Evolutionary conservation across 345 rosid genomes (phyloP).

Genomic region (Reutealis trisperma): DNA sequence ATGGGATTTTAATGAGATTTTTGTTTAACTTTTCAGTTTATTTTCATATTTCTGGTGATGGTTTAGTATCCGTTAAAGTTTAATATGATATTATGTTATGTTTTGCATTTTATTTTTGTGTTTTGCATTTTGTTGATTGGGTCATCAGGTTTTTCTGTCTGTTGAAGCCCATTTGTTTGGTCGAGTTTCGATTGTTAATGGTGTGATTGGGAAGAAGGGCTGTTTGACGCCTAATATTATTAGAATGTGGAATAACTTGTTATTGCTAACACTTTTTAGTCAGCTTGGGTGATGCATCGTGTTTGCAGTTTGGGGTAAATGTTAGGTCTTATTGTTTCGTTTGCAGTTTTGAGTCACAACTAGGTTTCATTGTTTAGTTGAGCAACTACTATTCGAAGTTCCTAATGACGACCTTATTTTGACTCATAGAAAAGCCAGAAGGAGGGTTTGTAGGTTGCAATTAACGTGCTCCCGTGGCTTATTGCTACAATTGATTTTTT

Average conservation of each 20-base stretch:
- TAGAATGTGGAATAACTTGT: neutral
- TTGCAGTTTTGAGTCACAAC: neutral
- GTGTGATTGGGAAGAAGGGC: neutral
- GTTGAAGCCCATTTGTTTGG: neutral
- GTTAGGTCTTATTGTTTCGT: too few species aligned
- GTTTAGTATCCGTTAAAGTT: neutral
- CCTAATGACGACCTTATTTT: neutral
- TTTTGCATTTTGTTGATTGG: neutral
- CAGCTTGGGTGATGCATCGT: too few species aligned
- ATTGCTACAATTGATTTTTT: neutral
- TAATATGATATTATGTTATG: neutral
- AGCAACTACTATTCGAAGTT: neutral
- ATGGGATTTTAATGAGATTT: slow-evolving; percentile 9
- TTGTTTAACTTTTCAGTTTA: slow-evolving; percentile 4
- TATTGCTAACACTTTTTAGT: too few species aligned
- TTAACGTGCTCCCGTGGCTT: neutral
- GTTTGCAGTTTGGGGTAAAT: too few species aligned
- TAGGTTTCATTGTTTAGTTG: neutral
- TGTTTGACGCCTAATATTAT: neutral
- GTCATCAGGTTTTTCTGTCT: neutral
- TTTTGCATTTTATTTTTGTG: too few species aligned
- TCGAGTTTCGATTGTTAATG: too few species aligned
- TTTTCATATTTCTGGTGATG: neutral
- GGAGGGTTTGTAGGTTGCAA: too few species aligned
- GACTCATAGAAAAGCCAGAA: too few species aligned